Percentiles rank a stretch among this genome's conserved stretches.
These are phyloP conservation scores for Cyclotella atomus DNA, from an alignment of 108 stramenopile genomes.

Conservation along the genomic window DNA sequence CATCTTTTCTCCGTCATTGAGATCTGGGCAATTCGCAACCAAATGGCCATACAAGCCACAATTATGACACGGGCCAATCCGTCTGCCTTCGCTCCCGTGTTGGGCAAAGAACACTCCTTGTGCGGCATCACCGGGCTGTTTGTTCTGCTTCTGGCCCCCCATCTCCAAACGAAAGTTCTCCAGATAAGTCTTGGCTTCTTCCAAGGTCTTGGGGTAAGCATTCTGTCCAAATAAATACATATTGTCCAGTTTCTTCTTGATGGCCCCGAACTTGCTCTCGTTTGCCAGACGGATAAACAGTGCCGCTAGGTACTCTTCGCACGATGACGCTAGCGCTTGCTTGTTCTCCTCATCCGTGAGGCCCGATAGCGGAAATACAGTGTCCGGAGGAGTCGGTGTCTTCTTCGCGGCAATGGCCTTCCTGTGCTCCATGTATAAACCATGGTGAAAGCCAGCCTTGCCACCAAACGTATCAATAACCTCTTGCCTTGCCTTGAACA, in stretches of 20 bases:
- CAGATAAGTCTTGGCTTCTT: not conserved
- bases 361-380: not conserved
- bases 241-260: constrained; percentile 2
- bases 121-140: not conserved
- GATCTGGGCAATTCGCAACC: not conserved
- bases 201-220: not conserved
- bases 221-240: not conserved
- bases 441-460: constrained; percentile 1
- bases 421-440: not conserved
- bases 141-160: not conserved
- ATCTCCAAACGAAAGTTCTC: not conserved
- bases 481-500: not conserved
- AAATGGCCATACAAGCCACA: not conserved
- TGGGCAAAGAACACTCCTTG: not conserved
- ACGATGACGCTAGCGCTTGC: not conserved
- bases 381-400: not conserved
- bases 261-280: not conserved
- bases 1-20: not conserved
- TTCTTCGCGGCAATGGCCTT: not conserved
- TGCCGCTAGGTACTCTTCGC: not conserved
- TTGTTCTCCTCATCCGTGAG: not conserved
- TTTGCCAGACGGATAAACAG: not conserved
- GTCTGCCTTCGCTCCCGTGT: not conserved
- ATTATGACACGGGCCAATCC: not conserved
- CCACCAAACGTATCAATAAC: constrained; percentile 9